These are phyloP conservation scores for Adansonia rubrostipa DNA, from an alignment of 441 rosid species.

Conservation along the genomic window DNA sequence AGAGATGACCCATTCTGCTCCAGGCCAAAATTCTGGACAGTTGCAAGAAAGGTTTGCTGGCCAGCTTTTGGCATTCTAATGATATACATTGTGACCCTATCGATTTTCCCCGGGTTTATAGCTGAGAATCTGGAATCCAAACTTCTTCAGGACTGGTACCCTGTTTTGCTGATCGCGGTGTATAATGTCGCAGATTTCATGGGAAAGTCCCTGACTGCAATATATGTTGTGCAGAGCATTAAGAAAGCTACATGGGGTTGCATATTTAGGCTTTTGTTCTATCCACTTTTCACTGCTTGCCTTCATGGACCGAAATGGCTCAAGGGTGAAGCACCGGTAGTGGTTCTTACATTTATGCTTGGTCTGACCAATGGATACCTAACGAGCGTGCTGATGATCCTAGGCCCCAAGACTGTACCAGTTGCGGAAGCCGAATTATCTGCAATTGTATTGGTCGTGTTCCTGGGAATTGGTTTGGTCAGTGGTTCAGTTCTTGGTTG, in stretches of 20 bases:
- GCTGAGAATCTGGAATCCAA: constrained; percentile 65
- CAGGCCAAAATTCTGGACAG: constrained; percentile 47
- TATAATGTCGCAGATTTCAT: constrained; percentile 72
- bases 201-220: constrained; percentile 76
- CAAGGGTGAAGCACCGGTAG: constrained; percentile 64
- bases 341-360: constrained; percentile 61
- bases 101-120: constrained; percentile 82
- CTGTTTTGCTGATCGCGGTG: constrained; percentile 65
- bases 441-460: constrained; percentile 72
- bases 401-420: constrained; percentile 69
- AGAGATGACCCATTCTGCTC: constrained; percentile 36
- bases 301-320: constrained; percentile 80
- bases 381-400: constrained; percentile 79
- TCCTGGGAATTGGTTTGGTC: constrained; percentile 75
- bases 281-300: constrained; percentile 71
- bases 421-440: constrained; percentile 71
- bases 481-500: constrained; percentile 78
- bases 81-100: constrained; percentile 69
- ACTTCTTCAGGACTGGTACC: constrained; percentile 72
- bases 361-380: constrained; percentile 81
- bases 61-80: constrained; percentile 59
- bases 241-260: constrained; percentile 66
- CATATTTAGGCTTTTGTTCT: constrained; percentile 62
- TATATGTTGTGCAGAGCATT: constrained; percentile 50
- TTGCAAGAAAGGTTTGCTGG: constrained; percentile 57